A percentile compares a stretch with the other conserved stretches of the same genome.
These are phyloP conservation scores for Rhinocladiella similis DNA, from an alignment of 2,329 filamentous ascomycete species.

Conservation along the genomic window DNA sequence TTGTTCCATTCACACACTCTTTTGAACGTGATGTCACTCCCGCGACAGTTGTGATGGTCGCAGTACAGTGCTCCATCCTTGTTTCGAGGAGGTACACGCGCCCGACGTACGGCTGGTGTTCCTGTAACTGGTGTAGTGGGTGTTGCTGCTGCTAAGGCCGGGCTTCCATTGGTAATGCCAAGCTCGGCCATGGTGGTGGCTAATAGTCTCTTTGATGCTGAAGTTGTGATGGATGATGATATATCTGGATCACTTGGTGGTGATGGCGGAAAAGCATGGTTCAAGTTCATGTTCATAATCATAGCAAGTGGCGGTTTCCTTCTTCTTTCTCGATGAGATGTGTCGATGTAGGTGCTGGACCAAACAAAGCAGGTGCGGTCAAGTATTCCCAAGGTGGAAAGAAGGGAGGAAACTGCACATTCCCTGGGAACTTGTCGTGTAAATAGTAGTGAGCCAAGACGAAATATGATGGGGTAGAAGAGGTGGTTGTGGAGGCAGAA, in stretches of 20 bases:
- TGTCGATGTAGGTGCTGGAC: no score
- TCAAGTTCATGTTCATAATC: constrained; percentile 14
- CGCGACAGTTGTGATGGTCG: constrained; percentile 67
- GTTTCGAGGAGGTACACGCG: constrained; percentile 56
- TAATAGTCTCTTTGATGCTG: not conserved
- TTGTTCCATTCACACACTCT: constrained; percentile 96
- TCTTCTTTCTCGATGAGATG: no score
- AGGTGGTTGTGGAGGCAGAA: no score
- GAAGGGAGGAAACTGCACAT: no score
- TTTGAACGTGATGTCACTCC: constrained; percentile 66
- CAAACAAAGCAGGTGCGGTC: no score
- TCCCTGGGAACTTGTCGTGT: no score
- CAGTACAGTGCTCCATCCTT: constrained; percentile 75
- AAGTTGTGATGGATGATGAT: not conserved
- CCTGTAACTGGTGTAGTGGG: no score
- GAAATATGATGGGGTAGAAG: no score
- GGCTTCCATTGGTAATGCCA: no score
- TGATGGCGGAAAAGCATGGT: constrained; percentile 18
- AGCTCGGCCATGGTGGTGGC: not conserved
- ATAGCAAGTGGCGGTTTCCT: not conserved
- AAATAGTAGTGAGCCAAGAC: no score
- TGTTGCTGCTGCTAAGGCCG: no score
- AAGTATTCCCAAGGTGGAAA: no score
- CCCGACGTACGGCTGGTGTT: constrained; percentile 10
- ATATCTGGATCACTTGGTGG: constrained; percentile 16